Base-by-base conservation (phyloP, 306 rosid species). In the Crotalaria pallida region DNA sequence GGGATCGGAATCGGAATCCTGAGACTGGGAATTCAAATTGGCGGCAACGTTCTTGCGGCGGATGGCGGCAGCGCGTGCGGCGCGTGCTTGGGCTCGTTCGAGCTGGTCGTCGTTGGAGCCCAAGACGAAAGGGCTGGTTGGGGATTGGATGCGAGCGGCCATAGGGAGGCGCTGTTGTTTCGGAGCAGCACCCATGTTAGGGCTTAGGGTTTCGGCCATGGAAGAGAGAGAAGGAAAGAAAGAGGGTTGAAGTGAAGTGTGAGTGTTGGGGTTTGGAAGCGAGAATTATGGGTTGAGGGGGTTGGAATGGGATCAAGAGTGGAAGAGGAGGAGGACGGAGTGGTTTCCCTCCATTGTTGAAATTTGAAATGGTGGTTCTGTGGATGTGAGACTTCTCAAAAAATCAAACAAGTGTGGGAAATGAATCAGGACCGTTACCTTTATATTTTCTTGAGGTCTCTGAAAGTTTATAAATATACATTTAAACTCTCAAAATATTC, bases 61-160 rank as follows among this genome's bases (percentile, higher is more conserved):
- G 70, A 81, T 82, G 3, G 92, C 90, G 0, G 96, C 96, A 2
- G 99, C 92, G n/a, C 92, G 97, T 1, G 92, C 95, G 0, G 97
- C 96, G 10, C 97, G 92, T 16, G 96, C 96, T 82, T 91, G 92
- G 44, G 87, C 92, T 4, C 99, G 96, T 65, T 91, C 96, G 50
- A 82, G 95, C 81, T 88, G 72, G 74, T 94, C 99, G 41, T 94
- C 87, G 38, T 94, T 94, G 84, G 97, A 89, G 77, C 92, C 92
- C 31, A 94, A 58, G 78, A 87, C 48, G 74, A 94, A 91, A 36
- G 96, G 95, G 74, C 89, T 86, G 6, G 91, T 91, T 0, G 97
- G 96, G 73, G 99, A 94, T 65, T 88, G 97, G 72, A 93, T 83
- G 31, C 88, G 90, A n/a, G 91, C 68, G 24, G 86, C 87, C 41